Conservation (phyloP, 2,329 filamentous ascomycete genomes). For the Albophoma yamanashiensis region DNA sequence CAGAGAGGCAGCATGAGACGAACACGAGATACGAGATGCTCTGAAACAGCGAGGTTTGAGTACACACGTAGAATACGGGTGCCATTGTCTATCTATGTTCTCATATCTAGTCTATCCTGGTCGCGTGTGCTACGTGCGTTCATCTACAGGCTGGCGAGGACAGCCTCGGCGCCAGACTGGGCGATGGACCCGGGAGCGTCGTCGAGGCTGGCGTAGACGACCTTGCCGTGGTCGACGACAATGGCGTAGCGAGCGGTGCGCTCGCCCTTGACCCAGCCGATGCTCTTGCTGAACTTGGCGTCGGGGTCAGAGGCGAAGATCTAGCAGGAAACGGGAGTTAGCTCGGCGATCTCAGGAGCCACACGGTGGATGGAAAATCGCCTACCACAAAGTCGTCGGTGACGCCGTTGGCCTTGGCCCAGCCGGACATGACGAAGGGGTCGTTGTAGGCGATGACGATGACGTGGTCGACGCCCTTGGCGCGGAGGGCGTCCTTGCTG, state of each 20-base stretch:
- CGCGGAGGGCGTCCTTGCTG: slow-evolving; percentile 58
- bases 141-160: slow-evolving; percentile 40
- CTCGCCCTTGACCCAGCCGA: slow-evolving; percentile 68
- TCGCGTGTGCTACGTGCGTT: neutral
- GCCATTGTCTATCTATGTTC: neutral
- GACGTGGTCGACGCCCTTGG: slow-evolving; percentile 74
- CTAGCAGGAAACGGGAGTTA: slow-evolving; percentile 16
- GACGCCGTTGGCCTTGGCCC: slow-evolving; percentile 79
- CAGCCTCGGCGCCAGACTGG: slow-evolving; percentile 41
- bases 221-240: slow-evolving; percentile 72
- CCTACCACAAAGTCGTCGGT: slow-evolving; percentile 54
- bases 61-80: no score
- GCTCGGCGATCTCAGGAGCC: neutral
- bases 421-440: slow-evolving; percentile 76
- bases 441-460: slow-evolving; percentile 80
- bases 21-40: no score
- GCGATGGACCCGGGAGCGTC: slow-evolving; percentile 31
- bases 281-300: slow-evolving; percentile 63
- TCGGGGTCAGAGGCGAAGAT: slow-evolving; percentile 66
- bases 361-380: slow-evolving; percentile 3
- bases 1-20: neutral
- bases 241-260: slow-evolving; percentile 72
- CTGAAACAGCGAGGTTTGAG: neutral
- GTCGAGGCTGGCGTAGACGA: slow-evolving; percentile 72
- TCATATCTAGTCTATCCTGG: neutral